These are phyloP conservation scores for Candida ortonii DNA, from an alignment of 805 yeast species.

Conservation along the genomic window DNA sequence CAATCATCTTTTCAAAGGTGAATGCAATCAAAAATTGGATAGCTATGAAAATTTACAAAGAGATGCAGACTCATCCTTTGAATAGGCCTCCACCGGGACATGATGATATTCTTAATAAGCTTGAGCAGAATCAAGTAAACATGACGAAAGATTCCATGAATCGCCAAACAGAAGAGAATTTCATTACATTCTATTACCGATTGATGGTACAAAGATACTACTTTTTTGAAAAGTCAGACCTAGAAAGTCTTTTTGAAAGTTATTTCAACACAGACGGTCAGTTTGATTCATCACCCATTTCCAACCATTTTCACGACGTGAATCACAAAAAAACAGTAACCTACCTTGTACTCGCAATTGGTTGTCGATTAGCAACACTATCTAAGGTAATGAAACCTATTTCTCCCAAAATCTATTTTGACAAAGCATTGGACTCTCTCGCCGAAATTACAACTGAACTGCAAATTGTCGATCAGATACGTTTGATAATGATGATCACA, in stretches of 20 bases:
- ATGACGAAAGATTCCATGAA: too few species aligned
- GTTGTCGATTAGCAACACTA: constrained; percentile 15
- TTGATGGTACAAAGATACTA: constrained; percentile 16
- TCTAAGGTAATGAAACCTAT: constrained; percentile 8
- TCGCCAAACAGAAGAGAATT: constrained; percentile 10
- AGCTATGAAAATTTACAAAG: constrained; percentile 14
- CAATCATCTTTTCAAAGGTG: constrained; percentile 27
- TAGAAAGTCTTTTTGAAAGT: constrained; percentile 8
- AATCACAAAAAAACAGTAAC: constrained; percentile 8
- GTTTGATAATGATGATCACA: constrained; percentile 16
- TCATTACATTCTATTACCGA: constrained; percentile 10
- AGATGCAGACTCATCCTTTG: constrained; percentile 7
- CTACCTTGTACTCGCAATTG: constrained; percentile 13
- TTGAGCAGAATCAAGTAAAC: constrained; percentile 4
- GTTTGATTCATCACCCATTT: not conserved
- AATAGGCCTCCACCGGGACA: constrained; percentile 11
- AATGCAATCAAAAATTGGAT: constrained; percentile 23
- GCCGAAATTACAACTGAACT: constrained; percentile 4
- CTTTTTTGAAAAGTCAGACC: constrained; percentile 12
- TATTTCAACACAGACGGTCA: constrained; percentile 3
- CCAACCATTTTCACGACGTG: constrained; percentile 4
- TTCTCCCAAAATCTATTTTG: constrained; percentile 16
- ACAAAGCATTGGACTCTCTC: constrained; percentile 10
- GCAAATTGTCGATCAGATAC: constrained; percentile 13
- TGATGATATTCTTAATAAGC: constrained; percentile 7